phyloP scores from a whole-genome alignment of 805 yeast genomes.

The Ogataea siamensis region DNA sequence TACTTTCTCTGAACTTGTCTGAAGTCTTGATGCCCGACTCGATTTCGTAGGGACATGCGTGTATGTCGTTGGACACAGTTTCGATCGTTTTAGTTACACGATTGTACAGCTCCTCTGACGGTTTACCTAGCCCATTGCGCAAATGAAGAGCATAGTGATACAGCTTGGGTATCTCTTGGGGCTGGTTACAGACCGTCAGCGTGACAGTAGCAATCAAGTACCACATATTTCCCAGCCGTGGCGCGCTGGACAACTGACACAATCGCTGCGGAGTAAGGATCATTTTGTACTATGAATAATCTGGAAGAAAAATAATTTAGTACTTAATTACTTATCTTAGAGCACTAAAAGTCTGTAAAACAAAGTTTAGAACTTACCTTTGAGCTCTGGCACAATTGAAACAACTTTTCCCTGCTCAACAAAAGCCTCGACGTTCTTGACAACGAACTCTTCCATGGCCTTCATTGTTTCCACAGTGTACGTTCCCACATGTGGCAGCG shows the following conservation, averaged over 20 bases:
- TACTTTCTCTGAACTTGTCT: slow-evolving; percentile 66
- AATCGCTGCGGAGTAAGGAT: slow-evolving; percentile 55
- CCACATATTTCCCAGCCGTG: slow-evolving; percentile 62
- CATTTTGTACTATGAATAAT: slow-evolving; percentile 11
- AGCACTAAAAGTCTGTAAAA: too few species aligned
- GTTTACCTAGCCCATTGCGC: slow-evolving; percentile 15
- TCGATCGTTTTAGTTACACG: slow-evolving; percentile 12
- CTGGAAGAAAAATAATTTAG: too few species aligned
- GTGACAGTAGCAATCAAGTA: slow-evolving; percentile 78
- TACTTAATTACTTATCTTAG: too few species aligned
- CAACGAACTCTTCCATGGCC: slow-evolving; percentile 78
- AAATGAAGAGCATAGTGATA: slow-evolving; percentile 62
- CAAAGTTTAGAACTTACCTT: slow-evolving; percentile 25
- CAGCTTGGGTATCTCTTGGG: slow-evolving; percentile 73
- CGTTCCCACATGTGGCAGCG: slow-evolving; percentile 90
- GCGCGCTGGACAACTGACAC: slow-evolving; percentile 51
- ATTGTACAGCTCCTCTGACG: slow-evolving; percentile 18
- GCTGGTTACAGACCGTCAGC: slow-evolving; percentile 75
- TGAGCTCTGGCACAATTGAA: slow-evolving; percentile 79
- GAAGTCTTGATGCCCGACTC: slow-evolving; percentile 27
- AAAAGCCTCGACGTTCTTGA: slow-evolving; percentile 60
- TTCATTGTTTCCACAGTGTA: slow-evolving; percentile 69
- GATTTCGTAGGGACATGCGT: slow-evolving; percentile 19
- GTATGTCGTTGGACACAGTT: slow-evolving; percentile 15
- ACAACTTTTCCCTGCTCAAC: slow-evolving; percentile 66